A percentile compares a stretch with the other conserved stretches of the same genome.
Evolutionary conservation across 2,329 filamentous ascomycete genomes (phyloP).

Genomic region (Plenodomus biglobosus): DNA sequence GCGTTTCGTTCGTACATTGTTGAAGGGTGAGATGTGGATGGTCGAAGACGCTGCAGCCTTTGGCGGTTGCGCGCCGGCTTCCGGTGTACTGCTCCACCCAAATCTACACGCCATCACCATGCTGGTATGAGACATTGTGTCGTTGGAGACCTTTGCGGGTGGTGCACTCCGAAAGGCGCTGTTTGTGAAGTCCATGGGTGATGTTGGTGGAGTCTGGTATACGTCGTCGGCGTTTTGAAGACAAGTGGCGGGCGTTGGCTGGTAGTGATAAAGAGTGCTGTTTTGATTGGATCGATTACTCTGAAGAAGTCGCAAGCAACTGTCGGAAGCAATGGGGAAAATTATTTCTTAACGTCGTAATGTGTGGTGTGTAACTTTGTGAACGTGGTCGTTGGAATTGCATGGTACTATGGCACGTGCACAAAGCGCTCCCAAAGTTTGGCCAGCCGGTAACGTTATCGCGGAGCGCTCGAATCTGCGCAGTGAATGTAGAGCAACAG

Average conservation of each 20-base stretch:
- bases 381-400: constrained; percentile 18
- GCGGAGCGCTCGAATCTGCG: constrained; percentile 4
- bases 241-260: constrained; percentile 26
- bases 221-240: neutral
- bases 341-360: neutral
- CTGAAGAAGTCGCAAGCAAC: neutral
- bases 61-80: constrained; percentile 7
- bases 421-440: constrained; percentile 19
- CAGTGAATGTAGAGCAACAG: neutral
- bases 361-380: constrained; percentile 5
- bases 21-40: constrained; percentile 14
- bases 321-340: neutral
- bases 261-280: constrained; percentile 14
- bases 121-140: constrained; percentile 38
- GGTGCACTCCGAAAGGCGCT: constrained; percentile 24
- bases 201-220: neutral
- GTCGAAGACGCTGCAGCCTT: constrained; percentile 10
- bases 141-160: constrained; percentile 27
- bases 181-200: constrained; percentile 37
- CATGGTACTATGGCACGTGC: constrained; percentile 23
- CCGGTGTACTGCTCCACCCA: constrained; percentile 36
- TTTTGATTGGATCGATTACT: neutral
- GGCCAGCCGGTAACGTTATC: constrained; percentile 17
- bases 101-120: constrained; percentile 39
- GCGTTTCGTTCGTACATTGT: constrained; percentile 30